phyloP scores from a whole-genome alignment of 1,284 basidiomycete species.

The Apiotrichum gamsii region DNA sequence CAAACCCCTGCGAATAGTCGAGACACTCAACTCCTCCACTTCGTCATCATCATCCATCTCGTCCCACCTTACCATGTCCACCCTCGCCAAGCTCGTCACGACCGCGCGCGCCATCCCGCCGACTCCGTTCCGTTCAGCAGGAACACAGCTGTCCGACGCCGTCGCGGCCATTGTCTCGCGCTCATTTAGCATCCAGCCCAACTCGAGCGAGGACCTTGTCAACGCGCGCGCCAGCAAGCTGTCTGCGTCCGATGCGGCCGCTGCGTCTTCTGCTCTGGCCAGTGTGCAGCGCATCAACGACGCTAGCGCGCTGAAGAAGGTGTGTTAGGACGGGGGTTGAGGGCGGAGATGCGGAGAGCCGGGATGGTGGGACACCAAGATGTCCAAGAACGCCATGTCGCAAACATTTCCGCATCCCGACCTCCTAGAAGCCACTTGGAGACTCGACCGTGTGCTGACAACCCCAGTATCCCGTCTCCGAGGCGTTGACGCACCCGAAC shows the following conservation, averaged over 20 bases:
- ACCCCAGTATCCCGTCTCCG: constrained; percentile 33
- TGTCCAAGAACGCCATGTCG: not conserved
- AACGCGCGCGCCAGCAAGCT: constrained; percentile 3
- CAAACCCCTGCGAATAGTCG: too few relatives aligned
- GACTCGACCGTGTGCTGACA: too few relatives aligned
- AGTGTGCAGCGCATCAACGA: constrained; percentile 23
- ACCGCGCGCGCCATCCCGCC: constrained; percentile 32
- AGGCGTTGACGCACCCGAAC: constrained; percentile 27
- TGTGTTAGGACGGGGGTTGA: too few relatives aligned
- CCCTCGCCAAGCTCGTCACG: constrained; percentile 18
- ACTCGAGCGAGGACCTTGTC: constrained; percentile 6
- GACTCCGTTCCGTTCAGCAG: constrained; percentile 33
- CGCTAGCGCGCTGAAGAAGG: constrained; percentile 20
- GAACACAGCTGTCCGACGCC: constrained; percentile 34
- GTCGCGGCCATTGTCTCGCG: constrained; percentile 30
- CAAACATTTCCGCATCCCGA: too few relatives aligned
- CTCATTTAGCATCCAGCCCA: constrained; percentile 18
- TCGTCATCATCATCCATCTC: not conserved
- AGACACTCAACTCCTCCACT: too few relatives aligned
- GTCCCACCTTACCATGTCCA: not conserved
- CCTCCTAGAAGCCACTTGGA: too few relatives aligned
- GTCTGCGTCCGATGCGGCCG: constrained; percentile 9
- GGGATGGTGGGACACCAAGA: too few relatives aligned
- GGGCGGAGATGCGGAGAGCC: too few relatives aligned
- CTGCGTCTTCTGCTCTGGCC: constrained; percentile 17